phyloP scores from a whole-genome alignment of 2,329 filamentous ascomycete genomes.

The Alternaria hordeiaustralica region DNA sequence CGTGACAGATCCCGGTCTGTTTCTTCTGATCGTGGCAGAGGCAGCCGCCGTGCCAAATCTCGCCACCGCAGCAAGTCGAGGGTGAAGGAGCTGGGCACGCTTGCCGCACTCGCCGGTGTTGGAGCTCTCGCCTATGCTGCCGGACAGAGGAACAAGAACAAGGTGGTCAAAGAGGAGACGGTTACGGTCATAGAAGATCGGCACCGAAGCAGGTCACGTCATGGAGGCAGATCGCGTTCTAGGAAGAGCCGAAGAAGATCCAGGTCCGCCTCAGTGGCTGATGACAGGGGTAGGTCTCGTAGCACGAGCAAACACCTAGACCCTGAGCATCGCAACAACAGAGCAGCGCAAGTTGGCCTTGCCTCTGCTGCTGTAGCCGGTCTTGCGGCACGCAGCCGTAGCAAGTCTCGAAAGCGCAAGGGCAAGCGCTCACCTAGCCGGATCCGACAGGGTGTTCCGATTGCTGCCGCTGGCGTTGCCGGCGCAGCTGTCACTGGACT shows the following conservation, averaged over 20 bases:
- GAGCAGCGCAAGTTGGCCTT: conserved; percentile 67
- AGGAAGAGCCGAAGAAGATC: conserved; percentile 40
- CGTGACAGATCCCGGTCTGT: conserved; percentile 56
- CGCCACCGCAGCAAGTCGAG: conserved; percentile 49
- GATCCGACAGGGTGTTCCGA: conserved; percentile 63
- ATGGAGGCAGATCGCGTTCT: conserved; percentile 48
- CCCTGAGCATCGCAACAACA: conserved; percentile 62
- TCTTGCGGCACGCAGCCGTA: conserved; percentile 64
- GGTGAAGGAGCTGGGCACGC: conserved; percentile 61
- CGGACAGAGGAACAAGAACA: conserved; percentile 55
- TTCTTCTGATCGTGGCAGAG: conserved; percentile 39
- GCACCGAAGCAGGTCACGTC: conserved; percentile 46
- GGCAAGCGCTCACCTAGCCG: conserved; percentile 63
- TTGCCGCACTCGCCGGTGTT: conserved; percentile 66
- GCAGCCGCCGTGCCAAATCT: conserved; percentile 32
- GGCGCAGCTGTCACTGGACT: conserved; percentile 67
- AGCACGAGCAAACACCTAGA: conserved; percentile 54
- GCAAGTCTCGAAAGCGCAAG: conserved; percentile 62
- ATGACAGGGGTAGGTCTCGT: conserved; percentile 43
- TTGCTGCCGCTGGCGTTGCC: conserved; percentile 66
- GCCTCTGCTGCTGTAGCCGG: conserved; percentile 68
- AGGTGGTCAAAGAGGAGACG: conserved; percentile 48
- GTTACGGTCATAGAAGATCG: conserved; percentile 52
- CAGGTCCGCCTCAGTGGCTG: conserved; percentile 47
- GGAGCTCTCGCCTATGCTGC: conserved; percentile 64